phyloP scores from a whole-genome alignment of 257 asterid species.

The Thymus mandschuricus region DNA sequence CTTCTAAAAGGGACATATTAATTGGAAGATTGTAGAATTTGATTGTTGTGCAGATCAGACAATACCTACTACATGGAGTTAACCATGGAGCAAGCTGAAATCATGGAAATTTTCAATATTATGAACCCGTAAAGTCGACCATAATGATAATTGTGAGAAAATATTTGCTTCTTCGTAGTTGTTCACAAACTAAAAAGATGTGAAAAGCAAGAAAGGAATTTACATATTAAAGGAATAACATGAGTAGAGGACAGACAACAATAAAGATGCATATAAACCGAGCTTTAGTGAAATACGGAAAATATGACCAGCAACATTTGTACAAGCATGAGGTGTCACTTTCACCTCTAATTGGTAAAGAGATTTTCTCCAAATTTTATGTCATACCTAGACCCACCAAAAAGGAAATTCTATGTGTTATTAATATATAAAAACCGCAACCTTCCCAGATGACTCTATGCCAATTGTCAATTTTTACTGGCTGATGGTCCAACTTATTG shows the following conservation, averaged over 20 bases:
- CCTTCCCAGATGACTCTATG: constrained; percentile 21
- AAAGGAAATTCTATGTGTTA: constrained; percentile 2
- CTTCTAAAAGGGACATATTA: constrained; percentile 2
- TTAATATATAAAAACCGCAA: neutral
- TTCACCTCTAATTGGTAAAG: constrained; percentile 10
- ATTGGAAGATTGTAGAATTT: constrained; percentile 13
- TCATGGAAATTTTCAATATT: constrained; percentile 12
- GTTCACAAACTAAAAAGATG: constrained; percentile 24
- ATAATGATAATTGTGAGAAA: neutral
- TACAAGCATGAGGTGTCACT: constrained; percentile 12
- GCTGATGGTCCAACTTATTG: neutral
- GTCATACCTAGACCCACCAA: constrained; percentile 8
- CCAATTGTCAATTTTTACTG: constrained; percentile 8
- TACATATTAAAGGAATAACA: neutral
- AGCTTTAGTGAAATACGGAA: neutral
- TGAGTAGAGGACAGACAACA: no score
- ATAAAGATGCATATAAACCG: constrained; percentile 23
- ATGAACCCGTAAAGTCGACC: neutral
- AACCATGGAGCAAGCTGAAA: constrained; percentile 14
- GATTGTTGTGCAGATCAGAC: neutral
- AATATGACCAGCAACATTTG: neutral
- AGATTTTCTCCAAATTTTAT: neutral
- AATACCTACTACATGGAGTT: constrained; percentile 15
- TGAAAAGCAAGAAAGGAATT: constrained; percentile 6
- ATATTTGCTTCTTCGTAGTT: neutral